Evolutionary conservation across 352 stramenopile genomes (phyloP).

Genomic region (Albugo laibachii): DNA sequence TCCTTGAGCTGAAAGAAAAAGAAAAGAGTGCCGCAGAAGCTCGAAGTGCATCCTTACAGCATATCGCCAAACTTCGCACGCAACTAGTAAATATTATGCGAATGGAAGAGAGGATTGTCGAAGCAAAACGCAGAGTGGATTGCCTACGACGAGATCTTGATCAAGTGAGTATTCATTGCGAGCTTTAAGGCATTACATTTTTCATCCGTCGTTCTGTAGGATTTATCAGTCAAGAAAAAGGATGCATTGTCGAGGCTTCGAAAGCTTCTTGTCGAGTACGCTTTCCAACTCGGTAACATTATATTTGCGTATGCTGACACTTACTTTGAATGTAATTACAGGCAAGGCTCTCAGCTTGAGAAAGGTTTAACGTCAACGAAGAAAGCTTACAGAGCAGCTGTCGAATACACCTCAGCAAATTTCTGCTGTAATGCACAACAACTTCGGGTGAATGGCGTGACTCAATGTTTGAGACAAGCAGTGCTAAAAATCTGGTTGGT

Average conservation of each 20-base stretch:
- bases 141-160: constrained; percentile 49
- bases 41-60: constrained; percentile 31
- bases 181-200: not conserved
- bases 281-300: not conserved
- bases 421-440: constrained; percentile 38
- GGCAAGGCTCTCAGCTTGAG: constrained; percentile 50
- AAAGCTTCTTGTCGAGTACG: constrained; percentile 38
- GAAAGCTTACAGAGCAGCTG: constrained; percentile 24
- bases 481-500: constrained; percentile 22
- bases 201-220: constrained; percentile 10
- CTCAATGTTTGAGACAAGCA: constrained; percentile 31
- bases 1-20: constrained; percentile 34
- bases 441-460: constrained; percentile 41
- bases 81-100: constrained; percentile 48
- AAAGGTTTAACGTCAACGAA: constrained; percentile 30
- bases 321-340: constrained; percentile 3
- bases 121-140: constrained; percentile 48
- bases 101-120: constrained; percentile 50
- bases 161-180: constrained; percentile 11
- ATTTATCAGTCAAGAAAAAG: constrained; percentile 58
- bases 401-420: constrained; percentile 26
- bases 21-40: constrained; percentile 38
- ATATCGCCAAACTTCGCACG: constrained; percentile 43
- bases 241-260: constrained; percentile 20
- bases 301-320: not conserved